Percentiles rank a stretch among this genome's conserved stretches.
Conservation (phyloP, 495 filamentous ascomycete genomes). For the Aspergillus cristatus region DNA sequence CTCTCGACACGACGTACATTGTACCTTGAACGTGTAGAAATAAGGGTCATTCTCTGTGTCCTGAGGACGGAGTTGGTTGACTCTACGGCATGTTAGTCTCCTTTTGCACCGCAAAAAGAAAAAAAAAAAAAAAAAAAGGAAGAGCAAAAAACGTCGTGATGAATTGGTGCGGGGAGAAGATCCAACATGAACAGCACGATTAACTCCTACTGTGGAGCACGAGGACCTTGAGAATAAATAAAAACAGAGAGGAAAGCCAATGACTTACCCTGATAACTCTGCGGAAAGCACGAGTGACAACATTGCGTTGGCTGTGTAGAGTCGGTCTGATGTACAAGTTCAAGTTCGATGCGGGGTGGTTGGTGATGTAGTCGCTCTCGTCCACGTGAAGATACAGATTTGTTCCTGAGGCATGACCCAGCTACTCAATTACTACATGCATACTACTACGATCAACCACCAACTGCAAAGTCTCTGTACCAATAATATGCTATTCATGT, state of each 20-base stretch:
- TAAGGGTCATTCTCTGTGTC: constrained; percentile 76
- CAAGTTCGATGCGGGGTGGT: constrained; percentile 10
- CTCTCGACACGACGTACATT: constrained; percentile 93
- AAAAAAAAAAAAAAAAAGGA: constrained; percentile 2
- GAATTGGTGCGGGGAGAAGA: too few relatives aligned
- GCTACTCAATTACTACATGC: too few relatives aligned
- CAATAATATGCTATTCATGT: too few relatives aligned
- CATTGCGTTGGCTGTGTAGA: constrained; percentile 39
- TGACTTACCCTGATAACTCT: constrained; percentile 61
- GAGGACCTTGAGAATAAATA: background rate
- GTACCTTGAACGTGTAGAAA: constrained; percentile 93
- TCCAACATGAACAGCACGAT: too few relatives aligned
- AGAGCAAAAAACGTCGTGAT: too few relatives aligned
- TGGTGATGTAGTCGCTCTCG: constrained; percentile 1
- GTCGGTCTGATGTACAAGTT: background rate
- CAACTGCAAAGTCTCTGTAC: too few relatives aligned
- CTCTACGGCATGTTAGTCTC: constrained; percentile 43
- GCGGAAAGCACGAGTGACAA: constrained; percentile 70
- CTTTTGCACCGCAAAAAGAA: constrained; percentile 4
- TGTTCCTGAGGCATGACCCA: too few relatives aligned
- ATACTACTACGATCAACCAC: too few relatives aligned
- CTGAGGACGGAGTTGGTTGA: constrained; percentile 77
- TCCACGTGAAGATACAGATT: background rate
- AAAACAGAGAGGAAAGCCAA: background rate
- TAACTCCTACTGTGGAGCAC: too few relatives aligned